phyloP scores from a whole-genome alignment of 257 asterid genomes.

The Penstemon eatonii region DNA sequence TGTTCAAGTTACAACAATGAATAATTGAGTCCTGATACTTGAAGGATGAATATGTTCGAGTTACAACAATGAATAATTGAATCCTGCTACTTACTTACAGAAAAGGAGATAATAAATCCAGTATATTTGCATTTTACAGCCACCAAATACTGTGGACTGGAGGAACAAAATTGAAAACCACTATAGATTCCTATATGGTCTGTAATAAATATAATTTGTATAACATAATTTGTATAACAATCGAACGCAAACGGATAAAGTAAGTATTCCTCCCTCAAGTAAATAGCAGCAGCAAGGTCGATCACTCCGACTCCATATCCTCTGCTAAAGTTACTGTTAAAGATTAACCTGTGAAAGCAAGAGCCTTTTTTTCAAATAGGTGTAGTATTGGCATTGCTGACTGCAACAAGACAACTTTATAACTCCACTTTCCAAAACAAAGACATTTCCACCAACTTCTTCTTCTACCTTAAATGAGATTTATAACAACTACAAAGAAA shows the following conservation, averaged over 20 bases:
- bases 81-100: not conserved
- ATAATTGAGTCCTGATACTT: not conserved
- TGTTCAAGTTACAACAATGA: not conserved
- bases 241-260: not conserved
- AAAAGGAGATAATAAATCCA: not conserved
- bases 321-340: not conserved
- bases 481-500: no score
- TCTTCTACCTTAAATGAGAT: no score
- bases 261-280: not conserved
- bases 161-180: not conserved
- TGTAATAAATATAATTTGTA: not conserved
- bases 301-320: slow-evolving; percentile 14
- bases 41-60: not conserved
- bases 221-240: no score
- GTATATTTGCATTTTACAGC: not conserved
- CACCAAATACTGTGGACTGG: slow-evolving; percentile 5
- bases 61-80: not conserved
- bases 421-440: not conserved
- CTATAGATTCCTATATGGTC: not conserved
- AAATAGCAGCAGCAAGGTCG: slow-evolving; percentile 19
- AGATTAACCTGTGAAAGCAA: no score
- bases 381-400: not conserved
- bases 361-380: no score
- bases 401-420: not conserved
- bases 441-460: not conserved